Evolutionary conservation across 2,329 filamentous ascomycete genomes (phyloP), one percentile per base, ranked within the genome.

Genomic region (Alternaria angustiovoidea): DNA sequence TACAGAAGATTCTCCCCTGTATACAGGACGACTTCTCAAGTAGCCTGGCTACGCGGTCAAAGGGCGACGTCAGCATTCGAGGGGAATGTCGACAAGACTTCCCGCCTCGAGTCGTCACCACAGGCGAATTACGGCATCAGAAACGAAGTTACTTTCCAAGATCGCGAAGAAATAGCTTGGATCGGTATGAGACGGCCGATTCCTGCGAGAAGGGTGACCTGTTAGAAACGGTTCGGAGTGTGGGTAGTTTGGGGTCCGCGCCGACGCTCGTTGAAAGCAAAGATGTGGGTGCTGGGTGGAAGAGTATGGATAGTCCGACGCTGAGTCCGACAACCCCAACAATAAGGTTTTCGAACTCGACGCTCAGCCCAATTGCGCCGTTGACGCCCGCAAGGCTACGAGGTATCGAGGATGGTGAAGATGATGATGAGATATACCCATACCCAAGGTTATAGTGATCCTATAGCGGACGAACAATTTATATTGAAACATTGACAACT

Each of bases 21-120:
- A 74, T 77, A 41, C 67, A 74, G 42, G 68, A 74, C 39, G 75
- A 77, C 51, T 76, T 77, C 58, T 73, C 73, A 8, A 75, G 74
- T 26, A 76, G 74, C 34, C 72, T 78, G 28, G 75, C 72, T 30
- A 65, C 68, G 7, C 65, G 66, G 18, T 68, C 70, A 20, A 63
- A 54, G 43, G 58, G 49, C 24, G 61, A 47, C 34, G 54, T 47
- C 24, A 61, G 62, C 32, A 59, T 56, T 28, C 58, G 42, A 39
- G 48, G 38, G 20, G 63, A 69, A 22, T 51, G 67, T 34, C 61
- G 65, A 28, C 64, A 68, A 4, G 57, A 68, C 18, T 66, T 69
- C 24, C 72, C 69, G n/a, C 47, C 68, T 7, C 59, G 65, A 53
- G 59, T 71, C 53, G 41, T 69, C 38, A 68, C 70, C 18, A 64